phyloP scores from a whole-genome alignment of 2,329 filamentous ascomycete species.

The Colletotrichum shisoi region DNA sequence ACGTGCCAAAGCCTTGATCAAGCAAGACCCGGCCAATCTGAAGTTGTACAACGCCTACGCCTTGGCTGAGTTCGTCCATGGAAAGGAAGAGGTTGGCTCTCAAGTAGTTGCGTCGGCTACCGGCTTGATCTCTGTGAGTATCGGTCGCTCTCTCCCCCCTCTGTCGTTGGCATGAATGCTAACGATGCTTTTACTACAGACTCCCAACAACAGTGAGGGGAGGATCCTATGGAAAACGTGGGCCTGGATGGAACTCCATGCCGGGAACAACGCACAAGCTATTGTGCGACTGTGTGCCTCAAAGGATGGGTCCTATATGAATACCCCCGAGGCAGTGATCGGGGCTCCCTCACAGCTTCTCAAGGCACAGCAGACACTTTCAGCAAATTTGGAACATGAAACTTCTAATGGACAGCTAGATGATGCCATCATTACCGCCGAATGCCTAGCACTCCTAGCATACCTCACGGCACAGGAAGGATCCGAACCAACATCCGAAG shows the following conservation, averaged over 20 bases:
- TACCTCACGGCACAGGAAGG: conserved; percentile 65
- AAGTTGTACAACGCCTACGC: conserved; percentile 82
- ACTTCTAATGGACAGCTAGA: conserved; percentile 59
- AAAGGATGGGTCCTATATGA: conserved; percentile 46
- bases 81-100: conserved; percentile 64
- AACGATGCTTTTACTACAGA: neutral
- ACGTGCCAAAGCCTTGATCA: conserved; percentile 76
- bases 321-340: conserved; percentile 39
- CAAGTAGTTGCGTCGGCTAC: conserved; percentile 74
- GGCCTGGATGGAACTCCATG: conserved; percentile 71
- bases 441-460: conserved; percentile 69
- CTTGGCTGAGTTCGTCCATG: conserved; percentile 70
- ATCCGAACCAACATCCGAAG: conserved; percentile 54
- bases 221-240: conserved; percentile 66
- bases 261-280: conserved; percentile 48
- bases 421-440: conserved; percentile 63
- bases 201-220: conserved; percentile 33
- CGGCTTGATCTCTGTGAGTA: conserved; percentile 47
- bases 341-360: conserved; percentile 55
- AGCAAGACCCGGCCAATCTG: conserved; percentile 68
- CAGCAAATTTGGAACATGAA: conserved; percentile 62
- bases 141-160: no score
- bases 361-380: conserved; percentile 62
- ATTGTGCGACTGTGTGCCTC: conserved; percentile 53
- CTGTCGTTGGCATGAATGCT: neutral